Conservation (phyloP, 1,284 basidiomycete species). For the Amylostereum areolatum region DNA sequence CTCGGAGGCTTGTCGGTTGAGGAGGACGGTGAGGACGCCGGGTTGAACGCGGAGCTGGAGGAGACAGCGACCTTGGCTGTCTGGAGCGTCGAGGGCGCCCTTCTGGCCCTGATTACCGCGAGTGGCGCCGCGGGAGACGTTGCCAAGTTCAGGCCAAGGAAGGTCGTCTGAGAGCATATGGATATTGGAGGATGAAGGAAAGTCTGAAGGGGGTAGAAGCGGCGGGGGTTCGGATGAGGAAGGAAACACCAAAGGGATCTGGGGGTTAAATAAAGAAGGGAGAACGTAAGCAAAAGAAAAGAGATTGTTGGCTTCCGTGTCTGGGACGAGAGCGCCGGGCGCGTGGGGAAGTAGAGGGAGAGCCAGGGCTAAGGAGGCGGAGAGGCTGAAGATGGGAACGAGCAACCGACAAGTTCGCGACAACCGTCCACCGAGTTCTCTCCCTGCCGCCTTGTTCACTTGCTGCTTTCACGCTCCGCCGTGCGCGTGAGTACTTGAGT, state of each 20-base stretch:
- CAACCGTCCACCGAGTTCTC: too few species aligned
- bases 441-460: too few species aligned
- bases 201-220: constrained; percentile 2
- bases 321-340: too few species aligned
- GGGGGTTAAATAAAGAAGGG: too few species aligned
- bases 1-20: constrained; percentile 69
- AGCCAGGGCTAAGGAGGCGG: too few species aligned
- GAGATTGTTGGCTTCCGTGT: too few species aligned
- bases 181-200: constrained; percentile 3
- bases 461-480: too few species aligned
- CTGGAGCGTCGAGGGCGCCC: constrained; percentile 61
- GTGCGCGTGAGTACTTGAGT: too few species aligned
- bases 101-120: constrained; percentile 79
- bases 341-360: too few species aligned
- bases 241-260: not conserved
- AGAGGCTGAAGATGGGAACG: too few species aligned
- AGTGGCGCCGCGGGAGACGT: constrained; percentile 76
- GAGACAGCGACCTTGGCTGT: constrained; percentile 62
- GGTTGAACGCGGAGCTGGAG: constrained; percentile 75
- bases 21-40: constrained; percentile 64
- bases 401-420: too few species aligned
- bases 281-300: too few species aligned
- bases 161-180: constrained; percentile 66
- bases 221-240: constrained; percentile 3
- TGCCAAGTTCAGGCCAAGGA: constrained; percentile 78